Base-by-base conservation (phyloP, 1,284 basidiomycete species). In the Ganoderma multipileum region DNA sequence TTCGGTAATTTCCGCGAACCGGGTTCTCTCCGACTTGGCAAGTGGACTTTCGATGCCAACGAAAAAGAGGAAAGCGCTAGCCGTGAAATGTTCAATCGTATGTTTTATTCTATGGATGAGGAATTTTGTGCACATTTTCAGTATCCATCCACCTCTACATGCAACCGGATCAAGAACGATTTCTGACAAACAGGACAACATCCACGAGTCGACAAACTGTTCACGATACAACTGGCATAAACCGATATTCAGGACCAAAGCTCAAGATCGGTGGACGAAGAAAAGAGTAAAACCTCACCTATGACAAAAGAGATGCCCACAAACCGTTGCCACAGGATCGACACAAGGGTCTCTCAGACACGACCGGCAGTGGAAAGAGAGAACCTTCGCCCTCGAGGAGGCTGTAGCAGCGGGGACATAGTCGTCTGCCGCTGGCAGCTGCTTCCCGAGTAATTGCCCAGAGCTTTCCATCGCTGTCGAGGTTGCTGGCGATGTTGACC, bases 241-340 rank as follows among this genome's bases (percentile, higher is more conserved):
- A 38, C 2, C 26, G 16, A 23, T 33, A 3, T 55, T 50, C 6
- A 33, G 52, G n/a, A n/a, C n/a, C n/a, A n/a, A n/a, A n/a, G n/a
- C n/a, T 30, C 6, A 2, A 18, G 4, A 6, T 18, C 52, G 52
- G 18, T 6, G 28, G 16, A 23, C 16, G 41, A 50, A 14, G 2
- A 11, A 30, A 9, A 7, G 6, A 16, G 33, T 55, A 18, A 30
- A 18, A 33, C 18, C 61, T 4, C 18, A 62, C 61, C 44, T 12
- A 23, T 62, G 44, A n/a, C 61, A 62, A 28, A 62, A 62, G 9
- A 62, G 47, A 20, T 64, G 63, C 3, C 63, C 63, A 26, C 72
- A 73, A 0, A 66, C 26, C 5, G 71, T 72, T 18, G 65, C 63
- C n/a, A 68, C 66, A 0, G 72, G 72, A 4, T 73, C 63, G 5